These are phyloP conservation scores for Kappamyces sp. DNA, from an alignment of 192 early-diverging fungal species.

Conservation along the genomic window DNA sequence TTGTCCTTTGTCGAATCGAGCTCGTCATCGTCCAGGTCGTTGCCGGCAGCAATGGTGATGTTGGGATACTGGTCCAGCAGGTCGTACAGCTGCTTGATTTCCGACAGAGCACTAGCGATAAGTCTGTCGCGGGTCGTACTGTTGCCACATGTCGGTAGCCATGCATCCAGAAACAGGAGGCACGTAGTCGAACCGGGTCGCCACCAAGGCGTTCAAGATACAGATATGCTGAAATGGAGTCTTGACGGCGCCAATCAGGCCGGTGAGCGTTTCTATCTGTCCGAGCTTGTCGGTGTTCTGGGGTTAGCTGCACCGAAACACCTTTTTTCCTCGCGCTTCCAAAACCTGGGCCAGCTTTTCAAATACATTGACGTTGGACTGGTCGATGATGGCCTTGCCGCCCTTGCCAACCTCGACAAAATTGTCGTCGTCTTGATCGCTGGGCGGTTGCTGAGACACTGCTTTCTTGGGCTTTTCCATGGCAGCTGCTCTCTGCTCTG, in stretches of 20 bases:
- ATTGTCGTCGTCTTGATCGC: slow-evolving; percentile 25
- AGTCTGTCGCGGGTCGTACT: slow-evolving; percentile 18
- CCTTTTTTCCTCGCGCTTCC: slow-evolving; percentile 87
- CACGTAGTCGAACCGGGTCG: slow-evolving; percentile 82
- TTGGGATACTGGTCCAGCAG: slow-evolving; percentile 70
- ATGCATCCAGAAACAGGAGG: slow-evolving; percentile 62
- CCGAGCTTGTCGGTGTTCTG: slow-evolving; percentile 81
- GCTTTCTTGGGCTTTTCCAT: not conserved
- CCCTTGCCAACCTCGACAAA: slow-evolving; percentile 49
- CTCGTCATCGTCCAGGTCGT: slow-evolving; percentile 53
- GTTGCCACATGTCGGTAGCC: slow-evolving; percentile 77
- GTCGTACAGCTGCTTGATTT: slow-evolving; percentile 71
- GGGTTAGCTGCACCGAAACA: slow-evolving; percentile 16
- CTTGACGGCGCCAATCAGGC: slow-evolving; percentile 53
- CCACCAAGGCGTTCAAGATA: slow-evolving; percentile 80
- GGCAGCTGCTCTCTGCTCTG: slow-evolving; percentile 10
- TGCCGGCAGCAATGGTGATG: slow-evolving; percentile 65
- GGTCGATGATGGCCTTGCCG: slow-evolving; percentile 47
- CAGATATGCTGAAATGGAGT: slow-evolving; percentile 74
- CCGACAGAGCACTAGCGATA: slow-evolving; percentile 32
- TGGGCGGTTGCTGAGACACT: not conserved
- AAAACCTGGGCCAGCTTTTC: slow-evolving; percentile 73
- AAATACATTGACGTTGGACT: slow-evolving; percentile 72
- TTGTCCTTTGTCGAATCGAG: slow-evolving; percentile 41
- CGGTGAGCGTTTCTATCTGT: slow-evolving; percentile 64